A percentile compares a stretch with the other conserved stretches of the same genome.
phyloP scores from a whole-genome alignment of 2,329 filamentous ascomycete species.

The Rhynchosporium secalis region DNA sequence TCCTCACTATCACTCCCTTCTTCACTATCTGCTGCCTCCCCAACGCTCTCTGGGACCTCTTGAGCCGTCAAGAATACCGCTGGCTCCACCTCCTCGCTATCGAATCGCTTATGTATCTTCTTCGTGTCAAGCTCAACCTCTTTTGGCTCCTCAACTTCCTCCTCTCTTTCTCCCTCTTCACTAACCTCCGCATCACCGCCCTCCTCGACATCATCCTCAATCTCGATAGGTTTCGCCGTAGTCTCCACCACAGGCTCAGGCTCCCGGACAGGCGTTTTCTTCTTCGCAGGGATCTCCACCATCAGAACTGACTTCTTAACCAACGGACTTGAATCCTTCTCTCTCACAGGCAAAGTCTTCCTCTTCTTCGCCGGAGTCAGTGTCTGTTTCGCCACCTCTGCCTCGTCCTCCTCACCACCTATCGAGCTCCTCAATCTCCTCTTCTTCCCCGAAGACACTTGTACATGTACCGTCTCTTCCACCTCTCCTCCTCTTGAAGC shows the following conservation, averaged over 20 bases:
- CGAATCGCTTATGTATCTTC: conserved; percentile 33
- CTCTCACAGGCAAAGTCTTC: conserved; percentile 30
- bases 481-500: conserved; percentile 12
- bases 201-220: conserved; percentile 21
- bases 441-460: conserved; percentile 20
- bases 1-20: conserved; percentile 34
- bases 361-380: conserved; percentile 32
- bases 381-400: conserved; percentile 8
- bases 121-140: conserved; percentile 5
- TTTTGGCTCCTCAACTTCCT: neutral
- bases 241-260: conserved; percentile 2
- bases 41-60: neutral
- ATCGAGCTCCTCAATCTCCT: conserved; percentile 15
- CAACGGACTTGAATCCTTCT: conserved; percentile 19
- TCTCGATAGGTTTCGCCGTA: conserved; percentile 10
- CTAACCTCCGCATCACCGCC: conserved; percentile 12
- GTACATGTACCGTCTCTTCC: conserved; percentile 23
- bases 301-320: conserved; percentile 22
- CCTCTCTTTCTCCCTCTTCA: neutral
- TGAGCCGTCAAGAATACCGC: conserved; percentile 23
- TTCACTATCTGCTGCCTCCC: conserved; percentile 6
- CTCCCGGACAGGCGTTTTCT: neutral
- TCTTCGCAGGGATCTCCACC: conserved; percentile 33
- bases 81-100: conserved; percentile 28
- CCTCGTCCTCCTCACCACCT: conserved; percentile 12